These are phyloP conservation scores for Cymbopogon flexuosus DNA, from an alignment of 202 grass and related monocot species.

Conservation along the genomic window DNA sequence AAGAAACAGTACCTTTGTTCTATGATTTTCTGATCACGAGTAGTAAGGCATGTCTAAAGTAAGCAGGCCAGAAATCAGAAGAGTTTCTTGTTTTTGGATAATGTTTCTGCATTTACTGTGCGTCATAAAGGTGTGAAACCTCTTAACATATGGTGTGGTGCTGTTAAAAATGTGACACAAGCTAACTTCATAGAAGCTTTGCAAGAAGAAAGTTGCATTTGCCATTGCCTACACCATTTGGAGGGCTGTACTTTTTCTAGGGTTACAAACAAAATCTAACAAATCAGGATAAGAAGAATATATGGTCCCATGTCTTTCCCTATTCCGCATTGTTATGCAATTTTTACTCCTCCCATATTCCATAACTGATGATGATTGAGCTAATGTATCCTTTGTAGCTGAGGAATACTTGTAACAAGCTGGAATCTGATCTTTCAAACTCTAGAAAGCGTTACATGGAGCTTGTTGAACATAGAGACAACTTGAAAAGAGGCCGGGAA, in stretches of 20 bases:
- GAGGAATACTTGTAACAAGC: conserved; percentile 65
- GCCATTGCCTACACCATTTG: too few species aligned
- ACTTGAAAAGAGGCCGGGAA: conserved; percentile 88
- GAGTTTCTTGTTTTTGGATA: not conserved
- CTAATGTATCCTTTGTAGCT: conserved; percentile 42
- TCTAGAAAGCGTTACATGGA: conserved; percentile 56
- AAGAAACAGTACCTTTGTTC: not conserved
- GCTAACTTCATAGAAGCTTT: not conserved
- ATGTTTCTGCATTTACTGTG: not conserved
- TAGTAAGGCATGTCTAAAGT: not conserved
- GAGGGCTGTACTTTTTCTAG: too few species aligned
- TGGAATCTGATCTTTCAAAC: conserved; percentile 75
- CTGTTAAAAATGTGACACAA: not conserved
- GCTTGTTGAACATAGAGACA: conserved; percentile 78
- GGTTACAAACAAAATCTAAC: too few species aligned
- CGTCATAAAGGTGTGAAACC: not conserved
- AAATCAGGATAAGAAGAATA: too few species aligned
- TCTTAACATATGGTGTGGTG: too few species aligned
- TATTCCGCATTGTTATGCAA: not conserved
- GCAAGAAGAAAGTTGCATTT: not conserved
- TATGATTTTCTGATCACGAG: not conserved
- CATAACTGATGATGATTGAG: not conserved
- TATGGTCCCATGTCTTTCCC: not conserved
- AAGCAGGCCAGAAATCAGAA: not conserved
- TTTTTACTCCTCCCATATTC: not conserved